These are phyloP conservation scores for Fusarium sp. DNA, from an alignment of 2,329 filamentous ascomycete genomes.

Conservation along the genomic window DNA sequence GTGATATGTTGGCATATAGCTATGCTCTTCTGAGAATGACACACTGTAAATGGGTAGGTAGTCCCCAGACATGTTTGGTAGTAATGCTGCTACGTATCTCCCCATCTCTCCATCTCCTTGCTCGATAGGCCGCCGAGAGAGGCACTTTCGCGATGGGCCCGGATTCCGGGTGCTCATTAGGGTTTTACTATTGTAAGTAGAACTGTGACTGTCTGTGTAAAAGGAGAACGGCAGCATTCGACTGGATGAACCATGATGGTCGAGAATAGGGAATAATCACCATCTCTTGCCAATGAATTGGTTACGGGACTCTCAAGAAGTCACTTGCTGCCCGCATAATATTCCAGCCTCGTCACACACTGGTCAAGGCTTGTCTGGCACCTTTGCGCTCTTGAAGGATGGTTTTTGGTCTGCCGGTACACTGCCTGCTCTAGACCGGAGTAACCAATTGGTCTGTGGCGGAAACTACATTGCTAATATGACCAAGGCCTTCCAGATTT, in stretches of 20 bases:
- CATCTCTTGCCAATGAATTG: constrained; percentile 21
- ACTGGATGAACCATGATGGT: constrained; percentile 27
- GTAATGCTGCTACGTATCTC: constrained; percentile 9
- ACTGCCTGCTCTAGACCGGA: constrained; percentile 11
- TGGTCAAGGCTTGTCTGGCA: constrained; percentile 27
- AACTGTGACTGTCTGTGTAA: constrained; percentile 40
- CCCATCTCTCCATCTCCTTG: constrained; percentile 14
- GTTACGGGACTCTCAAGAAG: constrained; percentile 17
- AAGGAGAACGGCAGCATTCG: constrained; percentile 27
- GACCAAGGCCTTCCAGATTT: not conserved
- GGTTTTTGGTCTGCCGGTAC: constrained; percentile 3
- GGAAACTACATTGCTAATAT: constrained; percentile 31
- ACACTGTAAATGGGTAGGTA: not conserved
- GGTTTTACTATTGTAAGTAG: constrained; percentile 29
- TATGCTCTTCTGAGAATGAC: constrained; percentile 14
- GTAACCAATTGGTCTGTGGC: constrained; percentile 27
- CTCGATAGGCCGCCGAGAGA: not conserved
- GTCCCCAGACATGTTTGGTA: constrained; percentile 5
- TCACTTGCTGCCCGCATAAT: not conserved
- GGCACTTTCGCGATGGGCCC: not conserved
- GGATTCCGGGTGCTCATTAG: constrained; percentile 20
- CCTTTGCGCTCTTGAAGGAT: constrained; percentile 32
- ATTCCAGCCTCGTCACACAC: not conserved
- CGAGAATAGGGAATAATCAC: constrained; percentile 24
- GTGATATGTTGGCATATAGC: constrained; percentile 24